Evolutionary conservation across 805 yeast species (phyloP), one percentile per base, ranked within the genome.

Genomic region (Ogataea chonburiensis): DNA sequence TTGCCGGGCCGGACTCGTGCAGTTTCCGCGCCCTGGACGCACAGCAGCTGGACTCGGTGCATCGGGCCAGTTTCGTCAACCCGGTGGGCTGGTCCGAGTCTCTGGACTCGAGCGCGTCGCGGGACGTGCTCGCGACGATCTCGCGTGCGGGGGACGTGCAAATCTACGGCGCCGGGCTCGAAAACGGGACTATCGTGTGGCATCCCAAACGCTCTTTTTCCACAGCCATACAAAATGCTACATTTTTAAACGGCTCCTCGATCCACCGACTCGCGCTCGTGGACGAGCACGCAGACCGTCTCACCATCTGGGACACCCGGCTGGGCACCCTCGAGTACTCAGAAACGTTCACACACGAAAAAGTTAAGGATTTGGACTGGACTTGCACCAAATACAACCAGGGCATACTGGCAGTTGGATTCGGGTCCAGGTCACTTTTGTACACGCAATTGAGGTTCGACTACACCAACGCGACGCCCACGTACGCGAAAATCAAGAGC

Each of bases 401-500:
- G 52, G 82, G 88, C 26, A 75, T 89, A 5, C 64, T 89, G 19
- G 82, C 95, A 0, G 79, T 88, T 24, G 96, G 96, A 0, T 89
- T 86, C 49, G 64, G 68, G 5, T 64, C 74, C 7, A 66, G 69
- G 40, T 84, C 85, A 1, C 54, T 81, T 2, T 61, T 88, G 11
- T 88, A 81, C 55, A 79, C 95, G 1, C 95, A 88, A 58, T 63
- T 86, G 43, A 71, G 97, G 38, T 87, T 83, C 56, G 97, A 89
- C 53, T 91, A 89, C 55, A 87, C 96, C 2, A 86, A 86, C 50
- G 69, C 71, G 15, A 70, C 79, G 0, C 91, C 95, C 2, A 71
- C 91, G 1, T 89, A 84, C 70, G 75, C 83, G 0, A 79, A 85
- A 0, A 75, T 89, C 39, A 81, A 86, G 51, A 73, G 75, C 41